Base-by-base conservation (phyloP, 768 basidiomycete genomes). In the Termitomyces bulborhizus region DNA sequence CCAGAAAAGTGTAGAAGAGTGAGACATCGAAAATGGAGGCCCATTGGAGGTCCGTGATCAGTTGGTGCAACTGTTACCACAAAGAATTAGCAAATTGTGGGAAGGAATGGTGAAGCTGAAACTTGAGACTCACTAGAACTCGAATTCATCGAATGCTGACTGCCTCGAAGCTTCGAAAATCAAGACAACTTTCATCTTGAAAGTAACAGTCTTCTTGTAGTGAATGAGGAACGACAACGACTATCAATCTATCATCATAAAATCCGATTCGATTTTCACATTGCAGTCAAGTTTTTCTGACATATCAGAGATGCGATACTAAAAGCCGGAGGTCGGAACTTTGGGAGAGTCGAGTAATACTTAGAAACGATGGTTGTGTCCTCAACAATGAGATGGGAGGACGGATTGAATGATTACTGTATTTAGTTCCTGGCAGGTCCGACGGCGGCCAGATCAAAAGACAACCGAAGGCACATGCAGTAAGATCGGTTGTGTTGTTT, bases 321-420 rank as follows among this genome's bases (percentile, higher is more conserved):
- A 3, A n/a, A 34, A 18, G 21, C 21, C 21, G 9, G 21, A 34
- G 21, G 7, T 34, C 34, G 12, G 5, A 32, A 6, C 32, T 47
- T 6, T 21, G 6, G 11, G 29, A 36, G 9, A 21, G 29, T 6
- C 8, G n/a, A 12, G 16, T 32, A 3, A 4, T 31, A 32, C 8
- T 43, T 21, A 12, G 32, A n/a, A 21, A 2, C 40, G 18, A 16
- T 42, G 36, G 40, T 18, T 43, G 21, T 21, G 21, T 21, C 21
- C 4, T 37, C 21, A n/a, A 37, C 15, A 24, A 37, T 21, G 43
- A 44, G 43, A 27, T 56, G 24, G 37, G 54, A 53, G 18, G 55
- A 42, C 51, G 43, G 43, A 36, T 46, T 21, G 46, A 56, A 55
- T 53, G 57, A 53, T 55, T 55, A 31, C 26, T 12, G 34, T 34